Evolutionary conservation across 495 filamentous ascomycete genomes (phyloP), one percentile per base, ranked within the genome.

Genomic region (Penicillium alfredii): DNA sequence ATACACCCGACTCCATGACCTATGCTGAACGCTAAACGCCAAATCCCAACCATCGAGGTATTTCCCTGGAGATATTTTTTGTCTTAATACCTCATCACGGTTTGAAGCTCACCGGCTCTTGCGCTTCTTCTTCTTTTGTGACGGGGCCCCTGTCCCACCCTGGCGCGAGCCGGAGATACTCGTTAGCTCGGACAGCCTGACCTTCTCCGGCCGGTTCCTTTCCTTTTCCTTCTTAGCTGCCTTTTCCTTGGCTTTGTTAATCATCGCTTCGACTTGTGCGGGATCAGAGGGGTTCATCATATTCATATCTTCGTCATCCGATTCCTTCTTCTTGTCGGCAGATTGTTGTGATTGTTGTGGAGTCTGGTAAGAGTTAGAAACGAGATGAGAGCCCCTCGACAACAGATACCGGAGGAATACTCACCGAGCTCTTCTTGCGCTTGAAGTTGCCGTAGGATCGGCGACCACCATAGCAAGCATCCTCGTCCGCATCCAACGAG

Each of bases 391-490:
- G n/a, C n/a, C n/a, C n/a, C n/a, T n/a, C n/a, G n/a, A n/a, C n/a
- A n/a, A n/a, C n/a, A n/a, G n/a, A n/a, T n/a, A n/a, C n/a, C n/a
- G n/a, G n/a, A n/a, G n/a, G 50, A 42, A 33, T 9, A 59, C 53
- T 31, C 34, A 40, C 48, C 27, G 22, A 13, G 30, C 47, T 58
- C 39, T 57, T 56, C 33, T 63, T 69, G 23, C 55, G 51, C 43
- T 56, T 63, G 31, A 56, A 69, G 33, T 64, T 64, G 7, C 67
- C 67, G 25, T 58, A 69, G 8, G 49, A 17, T 19, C 58, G 55
- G 7, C 64, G 55, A 6, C 65, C 67, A n/a, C 66, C 57, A 20
- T 42, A 42, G 4, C 27, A 33, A 28, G 40, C 42, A 22, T 63
- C 50, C 18, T 58, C 55, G 16, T 65, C 63, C 3, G 54, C 56